Evolutionary conservation across 805 yeast genomes (phyloP).

Genomic region (Monosporozyma aquatica): DNA sequence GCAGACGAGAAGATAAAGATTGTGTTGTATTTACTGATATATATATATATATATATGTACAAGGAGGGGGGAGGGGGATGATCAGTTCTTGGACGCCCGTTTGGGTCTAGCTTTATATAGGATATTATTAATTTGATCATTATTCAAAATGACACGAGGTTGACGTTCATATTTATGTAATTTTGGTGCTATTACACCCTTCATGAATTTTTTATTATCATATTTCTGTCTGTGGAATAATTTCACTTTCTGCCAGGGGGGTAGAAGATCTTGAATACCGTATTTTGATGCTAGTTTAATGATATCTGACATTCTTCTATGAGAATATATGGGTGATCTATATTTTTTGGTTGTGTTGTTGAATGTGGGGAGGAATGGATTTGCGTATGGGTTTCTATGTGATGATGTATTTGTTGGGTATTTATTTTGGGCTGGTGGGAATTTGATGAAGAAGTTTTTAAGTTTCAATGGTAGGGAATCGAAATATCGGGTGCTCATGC

Average conservation of each 20-base stretch:
- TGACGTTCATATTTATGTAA: constrained; percentile 73
- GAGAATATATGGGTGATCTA: constrained; percentile 70
- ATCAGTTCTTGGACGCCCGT: no score
- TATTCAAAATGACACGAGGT: constrained; percentile 34
- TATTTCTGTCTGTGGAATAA: constrained; percentile 74
- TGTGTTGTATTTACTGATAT: background rate
- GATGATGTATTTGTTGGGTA: constrained; percentile 59
- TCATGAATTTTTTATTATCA: constrained; percentile 56
- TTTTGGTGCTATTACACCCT: constrained; percentile 71
- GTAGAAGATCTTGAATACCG: constrained; percentile 74
- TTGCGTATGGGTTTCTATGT: constrained; percentile 59
- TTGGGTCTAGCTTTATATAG: background rate
- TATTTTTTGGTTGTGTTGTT: constrained; percentile 72
- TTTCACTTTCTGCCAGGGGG: constrained; percentile 38
- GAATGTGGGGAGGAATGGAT: constrained; percentile 80
- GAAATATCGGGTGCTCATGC: constrained; percentile 33
- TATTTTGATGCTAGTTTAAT: constrained; percentile 73
- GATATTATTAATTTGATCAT: constrained; percentile 36
- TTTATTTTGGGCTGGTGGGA: constrained; percentile 59
- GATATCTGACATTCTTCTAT: constrained; percentile 73
- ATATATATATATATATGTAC: background rate
- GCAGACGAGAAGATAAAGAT: constrained; percentile 18
- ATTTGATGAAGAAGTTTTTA: constrained; percentile 65
- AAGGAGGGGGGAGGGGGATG: no score
- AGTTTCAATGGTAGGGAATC: constrained; percentile 58